Base-by-base conservation (phyloP, 2,329 filamentous ascomycete species). In the Malbranchea cinnamomea region DNA sequence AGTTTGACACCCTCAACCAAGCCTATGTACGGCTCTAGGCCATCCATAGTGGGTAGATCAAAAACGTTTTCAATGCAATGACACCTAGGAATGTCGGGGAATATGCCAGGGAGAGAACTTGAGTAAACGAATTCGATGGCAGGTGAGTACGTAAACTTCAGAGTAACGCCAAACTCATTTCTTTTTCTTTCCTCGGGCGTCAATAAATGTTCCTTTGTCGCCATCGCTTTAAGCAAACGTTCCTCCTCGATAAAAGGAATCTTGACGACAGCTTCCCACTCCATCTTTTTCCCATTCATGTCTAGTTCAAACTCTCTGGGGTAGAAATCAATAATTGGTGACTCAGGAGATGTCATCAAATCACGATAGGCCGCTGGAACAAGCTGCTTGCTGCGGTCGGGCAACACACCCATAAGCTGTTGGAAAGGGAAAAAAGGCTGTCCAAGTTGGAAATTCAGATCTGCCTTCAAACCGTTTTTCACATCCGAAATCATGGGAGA, bases 261-360 rank as follows among this genome's bases (percentile, higher is more conserved):
- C 56, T 95, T 98, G 40, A 98, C 84, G 21, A 98, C 87, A 16
- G 89, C 89, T 52, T 98, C 89, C 89, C 89, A 98, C 40, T 98
- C 91, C 79, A 93, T 91, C 61, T 93, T 98, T 63, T 98, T 98
- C 36, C 89, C 91, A 45, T 98, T 95, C 89, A 98, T 95, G 51
- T 98, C 91, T 23, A 98, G 66, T 41, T 91, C 83, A 47, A 98
- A 98, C 45, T 98, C 89, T 44, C 87, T 72, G 2, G 89, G 89
- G 47, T 98, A 98, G 52, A 98, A 98, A 50, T 98, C 89, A 47
- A 93, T 79, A 51, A 98, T 98, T 2, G 89, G 84, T 10, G 87
- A 95, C 10, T 79, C 71, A 2, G 78, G 67, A 32, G 80, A 80
- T 2, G 83, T 94, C 89, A 98, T 98, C 28, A 98, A 65, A 15